Conservation (phyloP, 2,329 filamentous ascomycete genomes). For the Didymella pomorum region DNA sequence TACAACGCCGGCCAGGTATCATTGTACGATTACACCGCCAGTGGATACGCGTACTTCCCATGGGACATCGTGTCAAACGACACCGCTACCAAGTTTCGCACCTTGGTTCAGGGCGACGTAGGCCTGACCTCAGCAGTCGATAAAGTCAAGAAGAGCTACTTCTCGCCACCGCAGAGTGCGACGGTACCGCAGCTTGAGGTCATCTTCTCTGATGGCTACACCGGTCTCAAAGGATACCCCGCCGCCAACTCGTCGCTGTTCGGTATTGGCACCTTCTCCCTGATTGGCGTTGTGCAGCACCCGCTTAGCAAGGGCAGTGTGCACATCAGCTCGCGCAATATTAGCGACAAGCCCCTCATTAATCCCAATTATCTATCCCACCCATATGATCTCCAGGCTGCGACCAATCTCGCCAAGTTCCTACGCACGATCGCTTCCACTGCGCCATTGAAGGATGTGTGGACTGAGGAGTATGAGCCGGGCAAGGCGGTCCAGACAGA, state of each 20-base stretch:
- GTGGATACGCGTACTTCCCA: conserved; percentile 54
- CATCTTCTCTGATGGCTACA: conserved; percentile 58
- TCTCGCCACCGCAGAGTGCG: conserved; percentile 42
- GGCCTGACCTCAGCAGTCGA: conserved; percentile 27
- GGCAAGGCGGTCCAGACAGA: conserved; percentile 37
- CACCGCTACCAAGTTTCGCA: conserved; percentile 39
- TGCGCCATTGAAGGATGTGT: conserved; percentile 38
- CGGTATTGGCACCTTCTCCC: conserved; percentile 42
- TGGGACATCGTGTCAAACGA: conserved; percentile 53
- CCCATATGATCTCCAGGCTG: conserved; percentile 38
- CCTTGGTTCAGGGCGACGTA: conserved; percentile 42
- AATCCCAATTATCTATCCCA: conserved; percentile 43
- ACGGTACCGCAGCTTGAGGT: conserved; percentile 55
- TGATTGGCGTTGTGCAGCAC: conserved; percentile 48
- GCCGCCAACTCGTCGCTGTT: conserved; percentile 36
- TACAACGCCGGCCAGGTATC: conserved; percentile 46
- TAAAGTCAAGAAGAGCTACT: conserved; percentile 39
- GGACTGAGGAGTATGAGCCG: conserved; percentile 44
- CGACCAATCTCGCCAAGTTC: conserved; percentile 32
- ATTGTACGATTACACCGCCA: conserved; percentile 53
- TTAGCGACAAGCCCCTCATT: conserved; percentile 36
- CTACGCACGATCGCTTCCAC: conserved; percentile 38
- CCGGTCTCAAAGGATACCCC: conserved; percentile 50
- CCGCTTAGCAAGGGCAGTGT: conserved; percentile 44
- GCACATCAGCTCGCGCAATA: conserved; percentile 35